Evolutionary conservation across 129 eudicot genomes (phyloP).

Genomic region (Glebionis coronaria): DNA sequence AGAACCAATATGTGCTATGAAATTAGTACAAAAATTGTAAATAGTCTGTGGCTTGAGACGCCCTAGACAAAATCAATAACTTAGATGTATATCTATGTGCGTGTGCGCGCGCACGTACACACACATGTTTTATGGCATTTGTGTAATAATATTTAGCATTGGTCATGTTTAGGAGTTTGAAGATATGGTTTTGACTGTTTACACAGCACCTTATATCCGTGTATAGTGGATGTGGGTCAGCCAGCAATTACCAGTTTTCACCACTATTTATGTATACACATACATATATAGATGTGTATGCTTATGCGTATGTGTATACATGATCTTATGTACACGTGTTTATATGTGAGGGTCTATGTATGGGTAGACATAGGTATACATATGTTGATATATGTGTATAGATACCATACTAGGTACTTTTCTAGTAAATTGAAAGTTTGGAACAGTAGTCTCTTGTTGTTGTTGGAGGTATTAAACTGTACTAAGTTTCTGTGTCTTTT

Average conservation of each 20-base stretch:
- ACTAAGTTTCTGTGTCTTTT: slow-evolving; percentile 10
- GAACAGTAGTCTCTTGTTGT: too few species aligned
- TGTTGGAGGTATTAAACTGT: not conserved
- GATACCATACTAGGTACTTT: too few species aligned
- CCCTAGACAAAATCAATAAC: not conserved
- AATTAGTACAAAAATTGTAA: not conserved
- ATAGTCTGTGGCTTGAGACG: not conserved
- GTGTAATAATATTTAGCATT: not conserved
- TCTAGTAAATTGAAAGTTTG: too few species aligned
- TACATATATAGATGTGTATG: not conserved
- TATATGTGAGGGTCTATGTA: too few species aligned
- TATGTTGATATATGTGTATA: too few species aligned
- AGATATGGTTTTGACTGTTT: not conserved
- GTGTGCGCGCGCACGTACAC: not conserved
- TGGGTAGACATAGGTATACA: too few species aligned
- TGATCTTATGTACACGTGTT: too few species aligned
- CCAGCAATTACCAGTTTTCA: too few species aligned
- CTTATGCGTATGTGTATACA: too few species aligned
- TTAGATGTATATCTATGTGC: not conserved
- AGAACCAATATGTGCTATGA: too few species aligned
- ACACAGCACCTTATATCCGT: not conserved
- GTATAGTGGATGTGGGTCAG: too few species aligned
- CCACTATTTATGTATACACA: not conserved
- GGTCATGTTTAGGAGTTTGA: not conserved
- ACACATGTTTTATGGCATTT: not conserved